Percentiles rank a stretch among this genome's conserved stretches.
Conservation (phyloP, 2,329 filamentous ascomycete species). For the Thermothelomyces thermophilus region DNA sequence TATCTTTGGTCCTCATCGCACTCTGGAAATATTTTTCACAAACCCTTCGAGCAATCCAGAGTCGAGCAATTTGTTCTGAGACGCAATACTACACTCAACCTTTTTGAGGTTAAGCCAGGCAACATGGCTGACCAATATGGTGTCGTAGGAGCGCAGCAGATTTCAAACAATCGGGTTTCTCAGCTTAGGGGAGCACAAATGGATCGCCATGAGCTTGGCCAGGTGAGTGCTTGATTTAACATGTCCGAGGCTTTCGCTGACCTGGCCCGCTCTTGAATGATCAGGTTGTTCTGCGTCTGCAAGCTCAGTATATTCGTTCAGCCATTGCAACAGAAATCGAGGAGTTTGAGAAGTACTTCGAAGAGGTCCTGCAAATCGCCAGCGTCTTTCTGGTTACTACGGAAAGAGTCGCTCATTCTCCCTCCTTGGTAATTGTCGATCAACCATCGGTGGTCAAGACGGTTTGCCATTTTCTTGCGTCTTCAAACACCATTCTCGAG, state of each 20-base stretch:
- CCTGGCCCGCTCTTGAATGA: background rate
- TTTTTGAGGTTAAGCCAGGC: background rate
- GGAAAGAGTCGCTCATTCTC: background rate
- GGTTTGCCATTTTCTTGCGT: slow-evolving; percentile 11
- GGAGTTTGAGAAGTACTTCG: slow-evolving; percentile 11
- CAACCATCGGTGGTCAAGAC: slow-evolving; percentile 3
- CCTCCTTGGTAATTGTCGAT: slow-evolving; percentile 8
- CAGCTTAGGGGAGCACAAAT: background rate
- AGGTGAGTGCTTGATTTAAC: background rate
- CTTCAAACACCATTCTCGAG: slow-evolving; percentile 13
- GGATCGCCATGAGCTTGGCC: slow-evolving; percentile 1
- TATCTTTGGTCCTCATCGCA: too few species aligned
- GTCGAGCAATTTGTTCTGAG: too few species aligned
- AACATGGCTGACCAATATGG: too few species aligned
- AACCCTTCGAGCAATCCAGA: too few species aligned
- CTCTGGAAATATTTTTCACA: too few species aligned
- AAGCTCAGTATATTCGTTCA: slow-evolving; percentile 12
- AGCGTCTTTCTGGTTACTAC: slow-evolving; percentile 9
- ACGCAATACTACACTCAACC: too few species aligned
- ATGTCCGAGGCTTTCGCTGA: background rate
- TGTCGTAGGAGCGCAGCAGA: too few species aligned
- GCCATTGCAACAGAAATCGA: slow-evolving; percentile 10
- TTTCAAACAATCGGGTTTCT: too few species aligned
- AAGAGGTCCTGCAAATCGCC: slow-evolving; percentile 10
- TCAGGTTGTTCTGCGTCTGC: slow-evolving; percentile 10